Evolutionary conservation across 345 rosid genomes (phyloP), one percentile per base, ranked within the genome.

Genomic region (Aethionema arabicum): DNA sequence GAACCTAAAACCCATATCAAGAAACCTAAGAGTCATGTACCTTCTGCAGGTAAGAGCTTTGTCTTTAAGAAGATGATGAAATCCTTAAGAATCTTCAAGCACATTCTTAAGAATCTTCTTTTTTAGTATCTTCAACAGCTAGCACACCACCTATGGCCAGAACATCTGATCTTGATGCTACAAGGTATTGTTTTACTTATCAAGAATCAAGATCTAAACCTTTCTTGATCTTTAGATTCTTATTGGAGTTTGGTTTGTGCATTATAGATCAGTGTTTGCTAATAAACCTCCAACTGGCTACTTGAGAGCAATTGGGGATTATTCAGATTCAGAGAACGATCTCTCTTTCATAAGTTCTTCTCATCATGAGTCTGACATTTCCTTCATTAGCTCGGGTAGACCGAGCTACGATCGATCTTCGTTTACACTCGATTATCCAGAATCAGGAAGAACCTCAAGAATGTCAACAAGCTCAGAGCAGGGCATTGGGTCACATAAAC

Each of bases 381-480:
- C 93, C 7, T 89, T 63, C 58, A 88, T 89, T 29, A 87, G 90
- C 82, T 74, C 91, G 0, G 95, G 91, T 32, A 80, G 93, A 60
- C 84, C 83, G 0, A 87, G 95, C 68, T 59, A 79, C n/a, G 96
- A 91, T 13, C 82, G 86, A 29, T 13, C 70, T 11, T 81, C 85
- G 69, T 44, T 62, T 65, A 32, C 77, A 52, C 67, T 56, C 16
- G 93, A 89, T 21, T 54, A 61, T 43, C 67, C 67, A 0, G 96
- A 87, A 42, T 63, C 77, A 31, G 74, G 61, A 27, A 76, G 63
- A 56, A 42, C 61, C 41, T 63, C 87, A 11, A 73, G 82, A 61
- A 31, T 80, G 51, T 92, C 98, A 37, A 69, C 72, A 14, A 70
- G 86, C 78, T 79, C 98, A 11, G 95, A 81, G 0, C 72, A 75